Conservation (phyloP, 805 yeast species). For the Candida silvicultrix region DNA sequence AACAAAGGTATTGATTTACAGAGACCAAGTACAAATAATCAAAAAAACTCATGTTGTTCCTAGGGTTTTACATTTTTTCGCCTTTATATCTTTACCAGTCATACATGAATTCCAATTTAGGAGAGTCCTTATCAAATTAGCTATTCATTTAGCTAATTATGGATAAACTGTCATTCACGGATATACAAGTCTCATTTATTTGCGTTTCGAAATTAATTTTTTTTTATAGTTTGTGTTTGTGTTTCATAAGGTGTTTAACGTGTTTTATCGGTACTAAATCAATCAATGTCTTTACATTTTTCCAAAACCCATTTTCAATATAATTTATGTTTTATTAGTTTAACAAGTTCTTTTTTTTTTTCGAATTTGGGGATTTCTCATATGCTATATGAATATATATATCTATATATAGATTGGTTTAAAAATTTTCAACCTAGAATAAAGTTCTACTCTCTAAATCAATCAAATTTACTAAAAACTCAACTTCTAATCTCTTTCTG, state of each 20-base stretch:
- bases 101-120: too few relatives aligned
- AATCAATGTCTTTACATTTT: neutral
- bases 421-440: conserved; percentile 18
- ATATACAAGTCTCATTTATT: neutral
- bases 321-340: too few relatives aligned
- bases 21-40: conserved; percentile 38
- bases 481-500: conserved; percentile 83
- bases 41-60: conserved; percentile 32
- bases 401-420: neutral
- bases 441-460: conserved; percentile 57
- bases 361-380: neutral
- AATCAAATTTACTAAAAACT: conserved; percentile 65
- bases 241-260: neutral
- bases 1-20: conserved; percentile 28
- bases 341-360: too few relatives aligned
- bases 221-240: neutral
- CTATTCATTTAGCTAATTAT: too few relatives aligned
- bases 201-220: neutral
- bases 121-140: too few relatives aligned
- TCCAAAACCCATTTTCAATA: too few relatives aligned
- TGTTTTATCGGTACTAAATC: neutral
- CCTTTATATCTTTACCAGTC: too few relatives aligned
- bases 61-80: too few relatives aligned
- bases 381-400: neutral
- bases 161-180: neutral